Evolutionary conservation across 495 filamentous ascomycete genomes (phyloP), one percentile per base, ranked within the genome.

Genomic region (Neurospora cerealis): DNA sequence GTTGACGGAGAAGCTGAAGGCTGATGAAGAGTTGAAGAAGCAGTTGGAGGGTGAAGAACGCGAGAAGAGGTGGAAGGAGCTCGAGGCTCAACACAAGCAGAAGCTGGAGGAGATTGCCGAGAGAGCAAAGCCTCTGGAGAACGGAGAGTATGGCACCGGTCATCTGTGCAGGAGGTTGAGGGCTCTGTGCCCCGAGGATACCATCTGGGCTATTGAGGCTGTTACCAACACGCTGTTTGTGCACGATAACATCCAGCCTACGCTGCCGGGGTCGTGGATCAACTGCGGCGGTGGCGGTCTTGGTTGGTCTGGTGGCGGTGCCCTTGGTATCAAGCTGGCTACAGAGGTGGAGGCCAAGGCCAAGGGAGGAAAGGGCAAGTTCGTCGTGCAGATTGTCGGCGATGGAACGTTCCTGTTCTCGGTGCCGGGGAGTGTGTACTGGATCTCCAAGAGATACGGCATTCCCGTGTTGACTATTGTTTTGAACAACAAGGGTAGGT

Each of bases 211-310:
- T 5, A 86, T 97, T 73, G 95, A 98, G 83, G 90, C 95, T 2
- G 95, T 98, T 24, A 98, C 95, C 8, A 91, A 93, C 72, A 93
- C 93, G 0, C 81, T 79, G 2, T 89, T 92, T 70, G 93, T 96
- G 17, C 90, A 93, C 28, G 93, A 98, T 77, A 91, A 93, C 75
- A 79, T 98, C n/a, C 88, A 89, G 78, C 90, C 91, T 13, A 92
- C 88, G 17, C 75, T 89, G 2, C 95, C 94, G 0, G 93, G 94
- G 6, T 90, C 89, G 9, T 96, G 93, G 91, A 90, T 97, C 78
- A 97, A 97, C 84, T 98, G 95, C 80, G 95, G 95, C 17, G 95
- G 95, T 40, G 95, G 95, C 42, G 95, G 95, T 4, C 86, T 98
- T 0, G 95, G 95, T 24, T 98, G 95, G 95, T 95, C 92, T n/a